Base-by-base conservation (phyloP, 2,329 filamentous ascomycete genomes). In the Chaetomiaceae sp. region DNA sequence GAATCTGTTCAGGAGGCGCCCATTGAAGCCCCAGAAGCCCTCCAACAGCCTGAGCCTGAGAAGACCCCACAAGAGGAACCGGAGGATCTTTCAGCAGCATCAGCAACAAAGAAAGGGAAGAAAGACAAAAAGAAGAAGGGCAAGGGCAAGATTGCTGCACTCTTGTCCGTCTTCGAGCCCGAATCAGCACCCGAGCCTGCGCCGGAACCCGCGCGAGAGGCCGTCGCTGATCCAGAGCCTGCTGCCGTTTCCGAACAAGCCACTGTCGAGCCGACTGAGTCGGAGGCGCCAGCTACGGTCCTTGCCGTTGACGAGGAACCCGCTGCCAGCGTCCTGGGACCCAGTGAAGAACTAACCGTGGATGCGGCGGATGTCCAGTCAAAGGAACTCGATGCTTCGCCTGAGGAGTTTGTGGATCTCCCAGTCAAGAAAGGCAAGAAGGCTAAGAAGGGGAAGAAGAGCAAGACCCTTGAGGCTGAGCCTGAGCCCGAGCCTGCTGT, bases 111-210 rank as follows among this genome's bases (percentile, higher is more conserved):
- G n/a, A n/a, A n/a, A n/a, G n/a, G n/a, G 37, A 37, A 38, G 56
- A 66, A 67, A 55, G 65, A 62, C 34, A 62, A 62, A 50, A 54
- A 59, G 55, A 42, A 67, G 56, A 66, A 62, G 37, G 31, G 25
- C 38, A 61, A 63, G 50, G 52, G 58, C 56, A 38, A 55, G 17
- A 34, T 50, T 42, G 40, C 59, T 48, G 54, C 47, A 27, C 25
- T 20, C 17, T 13, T 31, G 40, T 31, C 25, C 25, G 16, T 31
- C 16, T 31, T 23, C 13, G 41, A 44, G 30, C 6, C 41, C 6
- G 17, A n/a, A 7, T 30, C 25, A 8, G 21, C 25, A 2, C 37
- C 49, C 1, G 44, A 47, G 4, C 3, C 25, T 31, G 25, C 10
- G 19, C 16, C 35, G 37, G 34, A 52, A 7, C 50, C 57, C 3